A percentile compares a stretch with the other conserved stretches of the same genome.
Evolutionary conservation across 2,329 filamentous ascomycete genomes (phyloP).

Genomic region (Pseudodiploospora longispora): DNA sequence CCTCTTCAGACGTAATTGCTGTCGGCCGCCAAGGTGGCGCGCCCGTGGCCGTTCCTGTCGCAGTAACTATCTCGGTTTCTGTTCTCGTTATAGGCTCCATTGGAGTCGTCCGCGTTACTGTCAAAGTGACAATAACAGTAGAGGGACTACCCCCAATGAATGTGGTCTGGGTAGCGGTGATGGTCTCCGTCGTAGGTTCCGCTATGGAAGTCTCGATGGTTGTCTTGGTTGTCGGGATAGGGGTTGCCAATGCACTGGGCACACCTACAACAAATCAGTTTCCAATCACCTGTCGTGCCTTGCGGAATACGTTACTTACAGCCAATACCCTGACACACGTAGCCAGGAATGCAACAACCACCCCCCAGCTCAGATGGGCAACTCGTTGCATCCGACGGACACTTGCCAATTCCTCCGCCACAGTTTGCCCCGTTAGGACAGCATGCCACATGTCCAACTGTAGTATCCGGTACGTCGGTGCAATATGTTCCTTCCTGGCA

Average conservation of each 20-base stretch:
- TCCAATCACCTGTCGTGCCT: not conserved
- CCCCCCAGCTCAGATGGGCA: conserved; percentile 60
- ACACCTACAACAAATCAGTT: conserved; percentile 18
- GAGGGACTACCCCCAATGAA: conserved; percentile 27
- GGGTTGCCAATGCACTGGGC: conserved; percentile 23
- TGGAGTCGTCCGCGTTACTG: conserved; percentile 28
- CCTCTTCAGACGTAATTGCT: not conserved
- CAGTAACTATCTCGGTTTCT: conserved; percentile 24
- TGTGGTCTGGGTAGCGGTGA: conserved; percentile 32
- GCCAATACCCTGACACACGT: conserved; percentile 59
- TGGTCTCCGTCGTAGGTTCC: conserved; percentile 17
- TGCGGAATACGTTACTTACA: conserved; percentile 43
- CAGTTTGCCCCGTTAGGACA: conserved; percentile 61
- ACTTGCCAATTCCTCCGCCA: conserved; percentile 53
- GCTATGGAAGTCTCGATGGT: conserved; percentile 12
- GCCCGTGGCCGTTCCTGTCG: conserved; percentile 29
- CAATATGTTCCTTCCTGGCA: conserved; percentile 61
- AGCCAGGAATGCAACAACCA: conserved; percentile 69
- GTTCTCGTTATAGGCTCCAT: conserved; percentile 30
- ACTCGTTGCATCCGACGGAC: conserved; percentile 52
- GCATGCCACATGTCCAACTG: conserved; percentile 63
- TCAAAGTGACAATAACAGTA: conserved; percentile 33
- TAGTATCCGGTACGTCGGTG: conserved; percentile 53
- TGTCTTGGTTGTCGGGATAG: conserved; percentile 10
- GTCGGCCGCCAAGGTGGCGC: conserved; percentile 39